Conservation (phyloP, 2,329 filamentous ascomycete genomes). For the Balansia obtecta region DNA sequence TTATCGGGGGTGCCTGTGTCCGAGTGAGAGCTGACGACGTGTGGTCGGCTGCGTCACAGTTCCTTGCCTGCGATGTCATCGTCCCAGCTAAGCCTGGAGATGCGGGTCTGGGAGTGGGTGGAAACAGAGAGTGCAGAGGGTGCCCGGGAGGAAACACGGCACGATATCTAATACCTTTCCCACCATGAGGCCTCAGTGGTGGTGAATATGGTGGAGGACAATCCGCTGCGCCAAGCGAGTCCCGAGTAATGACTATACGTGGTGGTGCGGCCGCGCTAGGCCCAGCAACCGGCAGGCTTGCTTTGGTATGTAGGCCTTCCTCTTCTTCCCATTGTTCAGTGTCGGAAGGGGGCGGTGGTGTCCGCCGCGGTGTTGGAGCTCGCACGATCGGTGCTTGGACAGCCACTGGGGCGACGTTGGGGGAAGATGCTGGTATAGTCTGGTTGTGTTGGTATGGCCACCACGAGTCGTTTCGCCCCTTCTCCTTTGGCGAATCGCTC, state of each 20-base stretch:
- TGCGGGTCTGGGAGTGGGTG: slow-evolving; percentile 46
- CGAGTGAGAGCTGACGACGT: slow-evolving; percentile 29
- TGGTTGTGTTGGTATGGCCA: slow-evolving; percentile 10
- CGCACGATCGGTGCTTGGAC: slow-evolving; percentile 23
- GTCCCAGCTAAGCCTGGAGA: slow-evolving; percentile 50
- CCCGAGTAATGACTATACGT: slow-evolving; percentile 1
- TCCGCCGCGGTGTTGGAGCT: slow-evolving; percentile 23
- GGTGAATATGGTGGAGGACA: slow-evolving; percentile 46
- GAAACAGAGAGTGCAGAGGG: slow-evolving; percentile 31
- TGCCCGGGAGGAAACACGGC: slow-evolving; percentile 47
- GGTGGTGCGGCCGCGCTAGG: neutral
- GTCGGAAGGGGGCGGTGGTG: slow-evolving; percentile 17
- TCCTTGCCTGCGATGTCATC: slow-evolving; percentile 50
- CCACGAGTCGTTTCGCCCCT: slow-evolving; percentile 27
- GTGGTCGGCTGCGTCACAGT: slow-evolving; percentile 45
- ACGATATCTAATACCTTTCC: slow-evolving; percentile 34
- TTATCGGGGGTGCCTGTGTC: slow-evolving; percentile 10
- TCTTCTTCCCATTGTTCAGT: slow-evolving; percentile 3
- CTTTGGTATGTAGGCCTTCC: neutral
- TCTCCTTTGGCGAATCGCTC: slow-evolving; percentile 17
- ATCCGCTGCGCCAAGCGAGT: slow-evolving; percentile 14
- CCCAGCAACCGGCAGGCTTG: neutral
- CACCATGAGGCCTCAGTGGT: slow-evolving; percentile 23
- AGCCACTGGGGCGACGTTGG: slow-evolving; percentile 8
- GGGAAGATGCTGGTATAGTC: slow-evolving; percentile 9